These are phyloP conservation scores for Colletotrichum siamense DNA, from an alignment of 2,329 filamentous ascomycete species.

Conservation along the genomic window DNA sequence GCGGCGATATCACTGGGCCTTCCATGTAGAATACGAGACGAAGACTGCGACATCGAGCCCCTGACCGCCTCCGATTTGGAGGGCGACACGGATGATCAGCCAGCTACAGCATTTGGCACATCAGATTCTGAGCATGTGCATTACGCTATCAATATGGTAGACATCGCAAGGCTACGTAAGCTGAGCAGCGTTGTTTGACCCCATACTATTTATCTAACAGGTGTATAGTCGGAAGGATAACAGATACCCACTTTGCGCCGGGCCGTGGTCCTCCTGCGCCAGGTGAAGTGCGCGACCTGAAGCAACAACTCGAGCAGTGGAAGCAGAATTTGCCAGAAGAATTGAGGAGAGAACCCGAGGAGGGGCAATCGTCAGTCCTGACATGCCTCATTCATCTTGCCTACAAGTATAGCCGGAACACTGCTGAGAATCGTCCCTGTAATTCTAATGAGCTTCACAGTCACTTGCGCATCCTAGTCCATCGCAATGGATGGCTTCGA, in stretches of 20 bases:
- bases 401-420: too few relatives aligned
- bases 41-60: constrained; percentile 43
- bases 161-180: constrained; percentile 38
- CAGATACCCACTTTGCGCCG: constrained; percentile 41
- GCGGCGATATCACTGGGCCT: constrained; percentile 40
- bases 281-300: constrained; percentile 32
- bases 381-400: constrained; percentile 41
- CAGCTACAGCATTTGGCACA: constrained; percentile 31
- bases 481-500: constrained; percentile 37
- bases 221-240: constrained; percentile 34
- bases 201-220: not conserved
- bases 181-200: not conserved
- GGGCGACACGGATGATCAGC: constrained; percentile 28
- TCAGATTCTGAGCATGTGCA: constrained; percentile 37
- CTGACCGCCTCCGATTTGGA: constrained; percentile 35
- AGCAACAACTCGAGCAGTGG: constrained; percentile 37
- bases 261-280: constrained; percentile 32
- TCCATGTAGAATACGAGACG: constrained; percentile 41
- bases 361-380: constrained; percentile 38
- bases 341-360: constrained; percentile 34
- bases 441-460: constrained; percentile 17
- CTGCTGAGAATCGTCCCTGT: too few relatives aligned
- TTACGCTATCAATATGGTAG: constrained; percentile 43
- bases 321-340: constrained; percentile 35
- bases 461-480: constrained; percentile 40